Evolutionary conservation across 192 early-diverging fungal genomes (phyloP).

Genomic region (Coemansia sp.): DNA sequence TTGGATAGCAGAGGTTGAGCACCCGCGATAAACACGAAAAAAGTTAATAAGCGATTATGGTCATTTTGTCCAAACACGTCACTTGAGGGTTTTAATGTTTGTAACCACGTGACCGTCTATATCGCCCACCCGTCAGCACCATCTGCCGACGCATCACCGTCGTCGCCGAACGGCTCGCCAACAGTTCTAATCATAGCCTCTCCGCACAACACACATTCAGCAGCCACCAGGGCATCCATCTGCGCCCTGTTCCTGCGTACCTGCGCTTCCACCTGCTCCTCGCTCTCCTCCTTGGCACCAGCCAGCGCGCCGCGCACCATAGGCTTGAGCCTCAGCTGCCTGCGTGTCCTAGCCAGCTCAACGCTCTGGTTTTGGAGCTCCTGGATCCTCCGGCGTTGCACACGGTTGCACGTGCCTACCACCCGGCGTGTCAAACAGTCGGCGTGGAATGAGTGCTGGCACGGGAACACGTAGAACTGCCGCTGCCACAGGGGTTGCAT

Average conservation of each 20-base stretch:
- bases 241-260: conserved; percentile 56
- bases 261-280: conserved; percentile 50
- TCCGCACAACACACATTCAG: conserved; percentile 93
- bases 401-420: conserved; percentile 39
- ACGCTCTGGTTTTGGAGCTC: conserved; percentile 45
- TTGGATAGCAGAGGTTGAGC: too few species aligned
- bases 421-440: conserved; percentile 83
- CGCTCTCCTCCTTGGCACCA: conserved; percentile 14
- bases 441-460: conserved; percentile 91
- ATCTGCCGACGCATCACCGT: conserved; percentile 51
- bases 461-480: conserved; percentile 94
- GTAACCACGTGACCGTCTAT: conserved; percentile 13
- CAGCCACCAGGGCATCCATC: conserved; percentile 71
- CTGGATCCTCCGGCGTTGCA: conserved; percentile 47
- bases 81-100: too few species aligned
- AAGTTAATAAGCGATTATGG: too few species aligned
- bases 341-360: conserved; percentile 35
- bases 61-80: too few species aligned
- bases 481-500: conserved; percentile 72
- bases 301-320: conserved; percentile 12
- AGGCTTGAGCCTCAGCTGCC: conserved; percentile 34
- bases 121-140: conserved; percentile 67
- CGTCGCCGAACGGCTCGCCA: conserved; percentile 72
- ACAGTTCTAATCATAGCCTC: conserved; percentile 93
- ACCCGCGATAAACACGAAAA: too few species aligned